A percentile compares a stretch with the other conserved stretches of the same genome.
Evolutionary conservation across 202 grass and related monocot species (phyloP).

Genomic region (Hordeum pubiflorum): DNA sequence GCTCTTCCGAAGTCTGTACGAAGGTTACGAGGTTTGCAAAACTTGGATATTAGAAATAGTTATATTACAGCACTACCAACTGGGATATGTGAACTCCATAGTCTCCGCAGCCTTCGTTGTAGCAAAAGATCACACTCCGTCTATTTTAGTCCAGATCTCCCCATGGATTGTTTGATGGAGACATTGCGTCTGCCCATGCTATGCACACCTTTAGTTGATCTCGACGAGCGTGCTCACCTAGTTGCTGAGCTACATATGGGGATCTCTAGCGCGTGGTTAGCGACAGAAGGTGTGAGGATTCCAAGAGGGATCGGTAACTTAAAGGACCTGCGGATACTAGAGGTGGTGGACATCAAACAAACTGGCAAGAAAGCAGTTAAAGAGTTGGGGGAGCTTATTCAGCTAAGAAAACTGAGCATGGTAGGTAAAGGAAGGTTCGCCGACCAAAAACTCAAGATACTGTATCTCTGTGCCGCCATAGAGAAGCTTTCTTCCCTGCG

Average conservation of each 20-base stretch:
- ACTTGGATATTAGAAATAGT: too few relatives aligned
- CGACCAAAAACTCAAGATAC: background rate
- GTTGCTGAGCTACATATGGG: too few relatives aligned
- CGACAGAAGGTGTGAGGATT: background rate
- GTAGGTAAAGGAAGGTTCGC: too few relatives aligned
- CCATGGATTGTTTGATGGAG: fast-evolving
- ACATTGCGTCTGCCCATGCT: too few relatives aligned
- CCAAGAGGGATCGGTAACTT: background rate
- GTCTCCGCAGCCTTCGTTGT: too few relatives aligned
- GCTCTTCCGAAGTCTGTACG: too few relatives aligned
- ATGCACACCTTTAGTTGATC: too few relatives aligned
- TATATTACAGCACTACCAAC: too few relatives aligned
- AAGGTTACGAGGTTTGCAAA: too few relatives aligned
- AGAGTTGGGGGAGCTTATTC: background rate
- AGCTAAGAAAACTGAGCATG: slow-evolving; percentile 8
- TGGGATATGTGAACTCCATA: too few relatives aligned
- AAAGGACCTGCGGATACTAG: background rate
- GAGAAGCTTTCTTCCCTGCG: background rate
- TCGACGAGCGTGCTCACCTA: fast-evolving
- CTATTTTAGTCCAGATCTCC: too few relatives aligned
- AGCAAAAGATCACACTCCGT: too few relatives aligned
- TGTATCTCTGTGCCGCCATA: background rate
- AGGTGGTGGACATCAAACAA: background rate
- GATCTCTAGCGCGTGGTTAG: fast-evolving
- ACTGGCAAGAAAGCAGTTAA: background rate